Conservation (phyloP, 805 yeast genomes). For the Nakazawaea populi region DNA sequence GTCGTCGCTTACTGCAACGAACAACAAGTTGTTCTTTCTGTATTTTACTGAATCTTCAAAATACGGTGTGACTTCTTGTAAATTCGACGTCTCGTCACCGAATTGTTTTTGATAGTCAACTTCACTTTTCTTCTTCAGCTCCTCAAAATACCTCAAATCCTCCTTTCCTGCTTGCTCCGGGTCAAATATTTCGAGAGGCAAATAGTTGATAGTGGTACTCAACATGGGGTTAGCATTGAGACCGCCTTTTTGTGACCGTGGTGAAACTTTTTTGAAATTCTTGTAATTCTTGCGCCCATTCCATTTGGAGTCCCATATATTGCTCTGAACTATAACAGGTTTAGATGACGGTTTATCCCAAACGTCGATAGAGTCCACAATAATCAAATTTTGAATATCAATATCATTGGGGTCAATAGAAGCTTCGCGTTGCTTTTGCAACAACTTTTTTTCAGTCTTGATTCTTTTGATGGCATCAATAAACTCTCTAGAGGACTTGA, state of each 20-base stretch:
- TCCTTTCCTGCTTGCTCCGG: not conserved
- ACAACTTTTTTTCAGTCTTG: constrained; percentile 3
- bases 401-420: not conserved
- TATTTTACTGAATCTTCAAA: not conserved
- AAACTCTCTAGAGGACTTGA: not conserved
- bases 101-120: not conserved
- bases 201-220: not conserved
- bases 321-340: not conserved
- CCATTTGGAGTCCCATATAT: constrained; percentile 8
- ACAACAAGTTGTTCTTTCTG: not conserved
- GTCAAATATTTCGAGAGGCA: constrained; percentile 4
- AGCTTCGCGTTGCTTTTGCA: not conserved
- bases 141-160: not conserved
- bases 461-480: constrained; percentile 8
- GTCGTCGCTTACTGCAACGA: not conserved
- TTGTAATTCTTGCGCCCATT: constrained; percentile 10
- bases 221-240: not conserved
- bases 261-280: constrained; percentile 4
- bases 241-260: not conserved
- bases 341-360: not conserved
- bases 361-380: constrained; percentile 4
- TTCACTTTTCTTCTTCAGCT: not conserved
- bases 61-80: not conserved
- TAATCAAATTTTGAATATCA: constrained; percentile 4
- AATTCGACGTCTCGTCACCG: not conserved